Evolutionary conservation across 1,139 yeast genomes (phyloP).

Genomic region (Nadsonia starkeyi-henricii): DNA sequence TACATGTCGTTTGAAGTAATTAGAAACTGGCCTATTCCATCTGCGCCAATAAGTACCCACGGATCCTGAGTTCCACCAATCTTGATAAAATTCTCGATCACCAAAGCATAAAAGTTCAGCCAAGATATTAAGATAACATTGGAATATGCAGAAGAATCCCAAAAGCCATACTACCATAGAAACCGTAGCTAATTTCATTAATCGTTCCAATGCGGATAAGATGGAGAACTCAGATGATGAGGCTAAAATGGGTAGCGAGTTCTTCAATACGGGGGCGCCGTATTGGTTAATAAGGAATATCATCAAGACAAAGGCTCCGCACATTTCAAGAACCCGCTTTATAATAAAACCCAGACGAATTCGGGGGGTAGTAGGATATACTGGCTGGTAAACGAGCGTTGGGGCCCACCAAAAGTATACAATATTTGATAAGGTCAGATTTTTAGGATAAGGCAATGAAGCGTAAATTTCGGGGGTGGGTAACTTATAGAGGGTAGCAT

Average conservation of each 20-base stretch:
- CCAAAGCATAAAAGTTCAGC: slow-evolving; percentile 52
- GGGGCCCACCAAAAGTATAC: slow-evolving; percentile 33
- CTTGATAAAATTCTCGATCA: slow-evolving; percentile 57
- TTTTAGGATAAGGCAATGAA: slow-evolving; percentile 25
- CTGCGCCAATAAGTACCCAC: slow-evolving; percentile 51
- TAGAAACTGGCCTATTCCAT: slow-evolving; percentile 57
- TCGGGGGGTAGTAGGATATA: slow-evolving; percentile 25
- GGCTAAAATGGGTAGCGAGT: slow-evolving; percentile 18
- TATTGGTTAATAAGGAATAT: slow-evolving; percentile 29
- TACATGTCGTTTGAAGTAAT: slow-evolving; percentile 48
- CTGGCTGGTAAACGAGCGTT: slow-evolving; percentile 34
- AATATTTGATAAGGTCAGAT: slow-evolving; percentile 24
- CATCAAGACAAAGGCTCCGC: slow-evolving; percentile 19
- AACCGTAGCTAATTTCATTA: slow-evolving; percentile 27
- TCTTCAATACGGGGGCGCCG: slow-evolving; percentile 30
- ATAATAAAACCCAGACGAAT: slow-evolving; percentile 23
- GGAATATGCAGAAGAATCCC: slow-evolving; percentile 30
- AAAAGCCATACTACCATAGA: slow-evolving; percentile 30
- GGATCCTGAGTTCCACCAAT: slow-evolving; percentile 65
- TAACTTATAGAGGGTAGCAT: slow-evolving; percentile 16
- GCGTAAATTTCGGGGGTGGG: slow-evolving; percentile 24
- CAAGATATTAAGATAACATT: slow-evolving; percentile 36
- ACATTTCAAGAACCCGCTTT: slow-evolving; percentile 25
- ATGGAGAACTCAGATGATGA: background rate
- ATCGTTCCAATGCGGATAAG: slow-evolving; percentile 19